These are phyloP conservation scores for Eimeria tenella DNA, from an alignment of 169 alveolate species.

Conservation along the genomic window DNA sequence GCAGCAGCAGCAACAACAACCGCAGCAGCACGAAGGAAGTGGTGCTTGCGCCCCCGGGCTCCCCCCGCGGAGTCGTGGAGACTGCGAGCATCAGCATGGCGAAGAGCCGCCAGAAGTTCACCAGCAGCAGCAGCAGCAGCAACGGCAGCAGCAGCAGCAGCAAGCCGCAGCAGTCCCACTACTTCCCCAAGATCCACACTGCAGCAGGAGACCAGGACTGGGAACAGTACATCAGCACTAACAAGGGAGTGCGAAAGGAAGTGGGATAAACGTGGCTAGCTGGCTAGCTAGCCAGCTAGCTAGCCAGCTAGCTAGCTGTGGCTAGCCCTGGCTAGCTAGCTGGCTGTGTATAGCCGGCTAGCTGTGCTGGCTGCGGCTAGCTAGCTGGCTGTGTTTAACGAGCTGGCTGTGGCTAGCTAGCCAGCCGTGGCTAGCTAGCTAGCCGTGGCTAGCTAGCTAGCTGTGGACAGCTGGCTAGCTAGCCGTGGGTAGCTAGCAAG, in stretches of 20 bases:
- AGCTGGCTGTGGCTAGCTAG: too few relatives aligned
- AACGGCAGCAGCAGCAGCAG: too few relatives aligned
- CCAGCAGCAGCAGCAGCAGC: background rate
- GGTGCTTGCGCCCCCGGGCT: background rate
- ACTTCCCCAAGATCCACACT: background rate
- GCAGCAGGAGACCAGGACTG: background rate
- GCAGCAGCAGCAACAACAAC: background rate
- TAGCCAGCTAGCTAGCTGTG: too few relatives aligned
- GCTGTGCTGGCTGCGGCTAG: too few relatives aligned
- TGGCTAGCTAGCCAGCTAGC: too few relatives aligned
- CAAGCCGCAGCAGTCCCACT: background rate
- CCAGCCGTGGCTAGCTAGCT: too few relatives aligned
- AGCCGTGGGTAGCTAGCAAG: too few relatives aligned
- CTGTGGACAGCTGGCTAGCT: too few relatives aligned
- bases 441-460: too few relatives aligned
- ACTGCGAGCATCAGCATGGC: slow-evolving; percentile 12
- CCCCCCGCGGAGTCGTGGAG: background rate
- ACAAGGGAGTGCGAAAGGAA: background rate
- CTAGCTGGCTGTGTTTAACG: too few relatives aligned
- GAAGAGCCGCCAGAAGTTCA: background rate
- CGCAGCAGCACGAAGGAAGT: background rate
- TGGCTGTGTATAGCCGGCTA: too few relatives aligned
- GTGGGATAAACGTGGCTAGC: background rate
- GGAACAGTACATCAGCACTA: slow-evolving; percentile 21
- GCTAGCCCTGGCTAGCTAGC: too few relatives aligned